These are phyloP conservation scores for Cryptococcus floricola DNA, from an alignment of 1,284 basidiomycete genomes.

Conservation along the genomic window DNA sequence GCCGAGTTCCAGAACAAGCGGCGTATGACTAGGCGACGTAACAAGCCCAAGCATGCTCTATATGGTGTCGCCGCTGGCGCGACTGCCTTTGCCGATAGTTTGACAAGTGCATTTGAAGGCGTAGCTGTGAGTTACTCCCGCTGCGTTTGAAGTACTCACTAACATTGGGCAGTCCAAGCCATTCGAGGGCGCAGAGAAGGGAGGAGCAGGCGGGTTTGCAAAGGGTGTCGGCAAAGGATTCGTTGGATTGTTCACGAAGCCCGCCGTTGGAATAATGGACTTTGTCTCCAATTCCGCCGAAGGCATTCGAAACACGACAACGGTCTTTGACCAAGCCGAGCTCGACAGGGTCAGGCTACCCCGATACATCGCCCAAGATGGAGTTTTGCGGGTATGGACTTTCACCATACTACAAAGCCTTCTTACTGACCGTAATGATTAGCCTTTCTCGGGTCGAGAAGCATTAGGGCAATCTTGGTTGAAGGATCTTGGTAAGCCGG, in stretches of 20 bases:
- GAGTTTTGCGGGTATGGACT: slow-evolving; percentile 65
- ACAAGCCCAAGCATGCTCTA: slow-evolving; percentile 94
- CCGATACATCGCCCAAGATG: slow-evolving; percentile 78
- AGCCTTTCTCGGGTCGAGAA: slow-evolving; percentile 85
- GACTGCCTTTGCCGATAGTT: slow-evolving; percentile 86
- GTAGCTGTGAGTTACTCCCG: slow-evolving; percentile 64
- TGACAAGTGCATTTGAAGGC: slow-evolving; percentile 94
- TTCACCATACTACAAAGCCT: not conserved
- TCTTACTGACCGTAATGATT: not conserved
- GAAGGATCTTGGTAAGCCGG: slow-evolving; percentile 71
- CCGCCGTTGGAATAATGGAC: slow-evolving; percentile 94
- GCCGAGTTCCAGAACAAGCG: slow-evolving; percentile 89
- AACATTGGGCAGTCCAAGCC: slow-evolving; percentile 70
- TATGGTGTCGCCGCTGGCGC: slow-evolving; percentile 93
- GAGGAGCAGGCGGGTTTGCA: slow-evolving; percentile 93
- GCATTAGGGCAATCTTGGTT: slow-evolving; percentile 97
- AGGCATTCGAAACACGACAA: slow-evolving; percentile 97
- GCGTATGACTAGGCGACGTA: slow-evolving; percentile 81
- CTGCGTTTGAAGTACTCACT: not conserved
- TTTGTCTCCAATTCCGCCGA: slow-evolving; percentile 94
- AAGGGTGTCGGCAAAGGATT: slow-evolving; percentile 96
- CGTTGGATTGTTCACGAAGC: slow-evolving; percentile 87
- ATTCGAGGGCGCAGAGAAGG: slow-evolving; percentile 91
- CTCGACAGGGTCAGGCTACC: slow-evolving; percentile 87
- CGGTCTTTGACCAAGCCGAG: slow-evolving; percentile 90